Evolutionary conservation across 1,139 yeast species (phyloP), one percentile per base, ranked within the genome.

Genomic region (Saccharomycopsis crataegensis): DNA sequence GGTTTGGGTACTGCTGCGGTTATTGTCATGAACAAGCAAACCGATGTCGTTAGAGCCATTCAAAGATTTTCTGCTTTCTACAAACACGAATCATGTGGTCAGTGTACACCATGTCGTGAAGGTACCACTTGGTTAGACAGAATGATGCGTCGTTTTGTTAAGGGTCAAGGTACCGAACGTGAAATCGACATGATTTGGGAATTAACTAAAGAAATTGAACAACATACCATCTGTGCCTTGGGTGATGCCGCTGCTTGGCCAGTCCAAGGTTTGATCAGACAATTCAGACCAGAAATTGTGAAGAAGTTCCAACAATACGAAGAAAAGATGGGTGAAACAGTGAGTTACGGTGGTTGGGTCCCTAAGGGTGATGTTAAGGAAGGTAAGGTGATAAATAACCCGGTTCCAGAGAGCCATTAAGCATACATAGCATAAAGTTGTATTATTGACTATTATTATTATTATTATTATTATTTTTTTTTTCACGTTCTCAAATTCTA

Each of bases 221-320:
- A 94, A 52, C 96, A 87, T 72, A 86, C 95, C 55, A 87, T 87
- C 64, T 87, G 96, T 73, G 96, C 94, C 34, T 76, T 87, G 64
- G 96, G 96, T 59, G 96, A 87, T 69, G 96, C 96, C 44, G 90
- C 95, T 58, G 91, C 94, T 48, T 87, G 96, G 96, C 96, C 96
- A 50, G 77, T 87, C 58, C 96, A 87, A 72, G 96, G 96, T 57
- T 78, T 87, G 62, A 84, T 87, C 62, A 82, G 83, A 67, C 82
- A 86, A 62, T 87, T 87, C 77, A 79, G 88, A 68, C 95, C 95
- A 6, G 80, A 82, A 59, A 80, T 87, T 79, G 83, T 82, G 62
- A 87, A 82, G 53, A 79, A 91, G 70, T 82, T 86, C 63, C 74
- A 77, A 58, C 64, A 76, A 61, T 80, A 80, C 67, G 70, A 73